Conservation (phyloP, 73 alveolate species). For the Paramecium pentaurelia region DNA sequence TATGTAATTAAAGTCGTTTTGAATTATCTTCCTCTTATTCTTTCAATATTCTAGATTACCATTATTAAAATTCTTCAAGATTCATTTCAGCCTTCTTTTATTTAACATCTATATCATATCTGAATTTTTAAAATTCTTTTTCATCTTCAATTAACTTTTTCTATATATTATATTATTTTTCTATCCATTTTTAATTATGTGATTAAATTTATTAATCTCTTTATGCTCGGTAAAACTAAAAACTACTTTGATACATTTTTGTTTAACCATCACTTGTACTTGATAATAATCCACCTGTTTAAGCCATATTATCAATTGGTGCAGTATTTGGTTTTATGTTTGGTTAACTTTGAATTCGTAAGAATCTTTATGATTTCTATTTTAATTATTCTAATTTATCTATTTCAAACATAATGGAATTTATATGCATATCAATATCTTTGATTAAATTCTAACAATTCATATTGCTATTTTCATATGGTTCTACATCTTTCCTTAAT, state of each 20-base stretch:
- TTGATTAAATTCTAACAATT: not conserved
- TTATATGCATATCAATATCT: conserved; percentile 26
- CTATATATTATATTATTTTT: not conserved
- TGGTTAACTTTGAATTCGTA: not conserved
- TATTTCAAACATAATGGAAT: conserved; percentile 23
- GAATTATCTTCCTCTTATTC: not conserved
- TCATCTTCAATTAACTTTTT: not conserved
- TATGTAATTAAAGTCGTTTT: not conserved
- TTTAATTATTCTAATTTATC: conserved; percentile 5
- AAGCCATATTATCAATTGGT: not conserved
- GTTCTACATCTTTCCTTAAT: not conserved
- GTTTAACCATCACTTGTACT: not conserved
- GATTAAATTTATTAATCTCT: not conserved
- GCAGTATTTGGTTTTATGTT: not conserved
- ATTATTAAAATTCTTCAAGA: not conserved
- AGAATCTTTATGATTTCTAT: not conserved
- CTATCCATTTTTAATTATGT: conserved; percentile 5
- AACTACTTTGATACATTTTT: not conserved
- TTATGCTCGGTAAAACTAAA: conserved; percentile 5
- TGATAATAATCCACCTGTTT: not conserved
- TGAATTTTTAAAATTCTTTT: not conserved
- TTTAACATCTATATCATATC: not conserved
- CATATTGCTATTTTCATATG: not conserved
- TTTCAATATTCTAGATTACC: not conserved
- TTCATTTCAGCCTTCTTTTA: not conserved